phyloP scores from a whole-genome alignment of 2,329 filamentous ascomycete species.

The Exophiala alcalophila region DNA sequence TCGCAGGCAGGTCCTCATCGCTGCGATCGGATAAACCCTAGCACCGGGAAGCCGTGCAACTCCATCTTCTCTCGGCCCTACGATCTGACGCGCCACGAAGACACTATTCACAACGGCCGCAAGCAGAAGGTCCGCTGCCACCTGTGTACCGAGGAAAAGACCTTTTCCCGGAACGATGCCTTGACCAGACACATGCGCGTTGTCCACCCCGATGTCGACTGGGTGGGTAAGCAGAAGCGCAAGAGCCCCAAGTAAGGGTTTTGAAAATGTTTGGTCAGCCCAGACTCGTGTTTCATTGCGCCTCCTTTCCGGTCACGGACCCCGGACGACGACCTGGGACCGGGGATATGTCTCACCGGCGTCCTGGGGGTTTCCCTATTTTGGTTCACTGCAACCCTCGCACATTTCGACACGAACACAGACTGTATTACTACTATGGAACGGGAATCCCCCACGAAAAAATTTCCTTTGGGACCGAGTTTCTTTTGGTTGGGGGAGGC shows the following conservation, averaged over 20 bases:
- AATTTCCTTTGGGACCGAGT: constrained; percentile 3
- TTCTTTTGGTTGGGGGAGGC: constrained; percentile 1
- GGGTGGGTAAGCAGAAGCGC: constrained; percentile 60
- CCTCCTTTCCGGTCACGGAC: neutral
- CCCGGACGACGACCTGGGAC: neutral
- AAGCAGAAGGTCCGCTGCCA: constrained; percentile 95
- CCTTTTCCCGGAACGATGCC: constrained; percentile 91
- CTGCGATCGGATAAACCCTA: constrained; percentile 90
- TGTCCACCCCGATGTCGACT: constrained; percentile 83
- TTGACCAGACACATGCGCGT: constrained; percentile 92
- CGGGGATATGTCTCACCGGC: neutral
- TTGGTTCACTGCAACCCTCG: too few relatives aligned
- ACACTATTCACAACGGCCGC: constrained; percentile 91
- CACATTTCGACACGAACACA: too few relatives aligned
- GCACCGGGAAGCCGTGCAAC: constrained; percentile 90
- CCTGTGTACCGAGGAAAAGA: constrained; percentile 93
- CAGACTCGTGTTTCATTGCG: too few relatives aligned
- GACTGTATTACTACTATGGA: too few relatives aligned
- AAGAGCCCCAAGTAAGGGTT: constrained; percentile 25
- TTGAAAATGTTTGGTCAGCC: too few relatives aligned
- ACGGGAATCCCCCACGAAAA: too few relatives aligned
- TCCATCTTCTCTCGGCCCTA: constrained; percentile 94
- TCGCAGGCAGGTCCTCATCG: constrained; percentile 90
- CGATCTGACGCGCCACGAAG: constrained; percentile 92
- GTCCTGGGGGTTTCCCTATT: constrained; percentile 6